Evolutionary conservation across 2,329 filamentous ascomycete species (phyloP).

Genomic region (Elsinoe batatas): DNA sequence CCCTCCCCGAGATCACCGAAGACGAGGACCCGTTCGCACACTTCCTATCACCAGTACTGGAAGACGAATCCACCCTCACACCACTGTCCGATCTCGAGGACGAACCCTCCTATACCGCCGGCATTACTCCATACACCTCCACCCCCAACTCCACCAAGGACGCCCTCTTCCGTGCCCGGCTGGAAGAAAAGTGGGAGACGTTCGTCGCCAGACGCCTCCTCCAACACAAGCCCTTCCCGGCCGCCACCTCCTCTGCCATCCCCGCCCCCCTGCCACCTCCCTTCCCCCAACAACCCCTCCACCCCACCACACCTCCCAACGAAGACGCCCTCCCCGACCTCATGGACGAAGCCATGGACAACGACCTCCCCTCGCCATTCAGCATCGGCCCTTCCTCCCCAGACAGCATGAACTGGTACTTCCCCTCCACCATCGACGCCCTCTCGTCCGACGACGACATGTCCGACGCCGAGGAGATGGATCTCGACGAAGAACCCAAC

Average conservation of each 20-base stretch:
- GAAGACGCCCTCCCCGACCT: constrained; percentile 17
- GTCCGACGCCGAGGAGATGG: constrained; percentile 14
- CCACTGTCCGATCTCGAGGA: constrained; percentile 1
- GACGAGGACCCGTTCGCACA: constrained; percentile 36
- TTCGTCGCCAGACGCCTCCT: constrained; percentile 30
- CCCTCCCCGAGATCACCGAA: constrained; percentile 28
- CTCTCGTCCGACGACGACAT: constrained; percentile 13
- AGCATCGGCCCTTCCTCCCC: constrained; percentile 2
- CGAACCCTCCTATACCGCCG: constrained; percentile 30
- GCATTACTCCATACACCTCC: constrained; percentile 22
- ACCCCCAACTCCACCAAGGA: constrained; percentile 20
- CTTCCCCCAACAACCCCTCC: constrained; percentile 5
- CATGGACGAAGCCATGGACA: constrained; percentile 15
- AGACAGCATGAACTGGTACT: not conserved
- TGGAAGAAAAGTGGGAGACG: constrained; percentile 32
- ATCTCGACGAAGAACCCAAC: constrained; percentile 5
- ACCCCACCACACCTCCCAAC: constrained; percentile 14
- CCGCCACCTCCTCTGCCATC: not conserved
- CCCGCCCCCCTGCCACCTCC: constrained; percentile 6
- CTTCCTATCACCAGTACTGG: constrained; percentile 33
- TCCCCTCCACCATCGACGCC: constrained; percentile 11
- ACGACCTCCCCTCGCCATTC: constrained; percentile 12
- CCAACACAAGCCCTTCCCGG: constrained; percentile 24
- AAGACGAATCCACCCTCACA: constrained; percentile 31
- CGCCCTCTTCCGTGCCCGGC: constrained; percentile 30